phyloP scores from a whole-genome alignment of 495 filamentous ascomycete genomes.

The Penicillium steckii region DNA sequence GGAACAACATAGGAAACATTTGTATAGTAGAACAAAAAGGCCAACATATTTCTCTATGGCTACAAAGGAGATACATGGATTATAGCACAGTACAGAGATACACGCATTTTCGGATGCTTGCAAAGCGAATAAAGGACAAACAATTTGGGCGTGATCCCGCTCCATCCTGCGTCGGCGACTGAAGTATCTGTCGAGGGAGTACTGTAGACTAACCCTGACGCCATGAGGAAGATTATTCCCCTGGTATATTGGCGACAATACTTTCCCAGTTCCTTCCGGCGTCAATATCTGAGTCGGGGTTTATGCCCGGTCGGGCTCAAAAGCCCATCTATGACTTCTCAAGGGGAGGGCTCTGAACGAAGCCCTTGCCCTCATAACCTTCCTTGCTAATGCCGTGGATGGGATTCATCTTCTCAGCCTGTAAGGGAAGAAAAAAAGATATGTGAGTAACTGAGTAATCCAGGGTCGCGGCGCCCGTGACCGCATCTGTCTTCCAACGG shows the following conservation, averaged over 20 bases:
- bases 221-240: too few species aligned
- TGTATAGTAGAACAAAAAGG: slow-evolving; percentile 17
- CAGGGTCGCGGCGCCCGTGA: background rate
- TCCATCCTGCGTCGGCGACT: slow-evolving; percentile 8
- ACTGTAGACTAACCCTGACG: too few species aligned
- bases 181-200: background rate
- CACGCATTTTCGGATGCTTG: slow-evolving; percentile 43
- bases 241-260: slow-evolving; percentile 1
- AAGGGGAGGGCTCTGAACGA: slow-evolving; percentile 68
- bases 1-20: background rate
- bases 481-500: background rate
- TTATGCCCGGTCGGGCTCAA: slow-evolving; percentile 25
- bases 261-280: slow-evolving; percentile 6
- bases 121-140: slow-evolving; percentile 34
- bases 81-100: slow-evolving; percentile 54
- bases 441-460: slow-evolving; percentile 13
- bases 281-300: slow-evolving; percentile 18
- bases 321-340: slow-evolving; percentile 40
- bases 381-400: slow-evolving; percentile 79
- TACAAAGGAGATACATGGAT: slow-evolving; percentile 52
- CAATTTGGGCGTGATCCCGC: slow-evolving; percentile 28
- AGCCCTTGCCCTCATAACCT: slow-evolving; percentile 76
- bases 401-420: slow-evolving; percentile 86
- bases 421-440: slow-evolving; percentile 17
- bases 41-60: slow-evolving; percentile 36